Evolutionary conservation across 2,329 filamentous ascomycete genomes (phyloP).

Genomic region (Diplodia scrobiculata): DNA sequence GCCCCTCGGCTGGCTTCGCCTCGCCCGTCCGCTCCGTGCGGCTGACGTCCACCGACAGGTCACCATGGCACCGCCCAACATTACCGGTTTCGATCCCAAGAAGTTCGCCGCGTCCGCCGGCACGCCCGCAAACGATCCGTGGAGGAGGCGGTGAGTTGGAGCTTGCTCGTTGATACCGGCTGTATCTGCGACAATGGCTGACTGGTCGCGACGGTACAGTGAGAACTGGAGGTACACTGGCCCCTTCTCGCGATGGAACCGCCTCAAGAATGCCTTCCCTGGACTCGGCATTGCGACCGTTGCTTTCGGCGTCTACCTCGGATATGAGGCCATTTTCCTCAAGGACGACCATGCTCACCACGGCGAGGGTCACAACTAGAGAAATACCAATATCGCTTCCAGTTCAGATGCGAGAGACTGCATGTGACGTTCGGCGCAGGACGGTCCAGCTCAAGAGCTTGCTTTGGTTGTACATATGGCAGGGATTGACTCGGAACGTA

Average conservation of each 20-base stretch:
- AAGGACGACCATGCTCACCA: slow-evolving; percentile 58
- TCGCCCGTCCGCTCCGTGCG: neutral
- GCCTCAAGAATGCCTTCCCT: slow-evolving; percentile 83
- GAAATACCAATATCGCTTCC: slow-evolving; percentile 10
- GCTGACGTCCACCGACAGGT: slow-evolving; percentile 31
- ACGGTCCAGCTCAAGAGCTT: neutral
- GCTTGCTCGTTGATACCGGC: slow-evolving; percentile 3
- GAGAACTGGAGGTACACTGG: slow-evolving; percentile 95
- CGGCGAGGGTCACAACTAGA: slow-evolving; percentile 35
- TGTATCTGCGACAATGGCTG: slow-evolving; percentile 9
- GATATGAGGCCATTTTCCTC: slow-evolving; percentile 85
- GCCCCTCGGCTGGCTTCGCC: neutral
- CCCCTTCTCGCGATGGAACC: slow-evolving; percentile 82
- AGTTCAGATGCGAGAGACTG: neutral
- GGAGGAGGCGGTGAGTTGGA: slow-evolving; percentile 60
- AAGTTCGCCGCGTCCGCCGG: slow-evolving; percentile 74
- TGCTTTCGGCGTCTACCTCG: slow-evolving; percentile 86
- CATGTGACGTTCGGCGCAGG: slow-evolving; percentile 2
- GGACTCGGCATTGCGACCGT: slow-evolving; percentile 90
- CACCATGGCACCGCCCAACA: slow-evolving; percentile 63
- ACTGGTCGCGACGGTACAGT: slow-evolving; percentile 52
- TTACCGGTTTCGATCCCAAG: slow-evolving; percentile 89
- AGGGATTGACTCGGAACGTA: neutral
- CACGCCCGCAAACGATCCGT: slow-evolving; percentile 62
- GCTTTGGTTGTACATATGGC: slow-evolving; percentile 16